Percentiles rank a stretch among this genome's conserved stretches.
Conservation (phyloP, 75 land plant genomes). For the Isoetes taiwanensis region DNA sequence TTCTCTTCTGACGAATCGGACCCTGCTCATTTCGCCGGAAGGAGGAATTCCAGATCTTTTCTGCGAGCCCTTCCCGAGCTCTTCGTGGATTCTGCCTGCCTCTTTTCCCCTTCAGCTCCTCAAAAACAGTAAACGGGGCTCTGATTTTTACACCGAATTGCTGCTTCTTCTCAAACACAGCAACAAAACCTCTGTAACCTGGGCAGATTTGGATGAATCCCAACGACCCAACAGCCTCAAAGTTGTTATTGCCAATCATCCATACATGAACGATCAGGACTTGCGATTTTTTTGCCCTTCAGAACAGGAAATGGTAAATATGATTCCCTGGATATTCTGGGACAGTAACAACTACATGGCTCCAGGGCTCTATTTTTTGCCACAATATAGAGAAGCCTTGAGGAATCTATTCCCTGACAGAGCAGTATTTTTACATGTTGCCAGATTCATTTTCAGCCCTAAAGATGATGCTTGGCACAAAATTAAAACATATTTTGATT, state of each 20-base stretch:
- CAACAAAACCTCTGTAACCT: too few relatives aligned
- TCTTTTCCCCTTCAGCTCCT: too few relatives aligned
- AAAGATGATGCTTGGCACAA: constrained; percentile 2
- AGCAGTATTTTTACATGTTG: constrained; percentile 11
- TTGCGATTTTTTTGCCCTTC: constrained; percentile 10
- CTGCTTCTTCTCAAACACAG: too few relatives aligned
- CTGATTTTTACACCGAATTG: too few relatives aligned
- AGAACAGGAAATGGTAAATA: constrained; percentile 1
- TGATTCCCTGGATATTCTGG: constrained; percentile 9
- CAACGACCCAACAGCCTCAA: too few relatives aligned
- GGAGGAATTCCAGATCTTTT: too few relatives aligned
- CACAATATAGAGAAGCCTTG: constrained; percentile 4
- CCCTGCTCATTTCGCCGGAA: constrained; percentile 5
- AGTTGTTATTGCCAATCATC: too few relatives aligned
- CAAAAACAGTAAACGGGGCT: too few relatives aligned
- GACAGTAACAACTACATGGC: not conserved
- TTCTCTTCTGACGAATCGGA: constrained; percentile 2
- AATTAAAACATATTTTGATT: not conserved
- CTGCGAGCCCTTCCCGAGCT: too few relatives aligned
- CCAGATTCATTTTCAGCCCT: constrained; percentile 9
- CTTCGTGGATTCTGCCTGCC: too few relatives aligned
- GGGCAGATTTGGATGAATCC: too few relatives aligned
- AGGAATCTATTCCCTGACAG: constrained; percentile 7
- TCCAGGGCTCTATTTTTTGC: constrained; percentile 15
- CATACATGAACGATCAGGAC: not conserved